These are phyloP conservation scores for Coleophoma crateriformis DNA, from an alignment of 2,329 filamentous ascomycete genomes.

Conservation along the genomic window DNA sequence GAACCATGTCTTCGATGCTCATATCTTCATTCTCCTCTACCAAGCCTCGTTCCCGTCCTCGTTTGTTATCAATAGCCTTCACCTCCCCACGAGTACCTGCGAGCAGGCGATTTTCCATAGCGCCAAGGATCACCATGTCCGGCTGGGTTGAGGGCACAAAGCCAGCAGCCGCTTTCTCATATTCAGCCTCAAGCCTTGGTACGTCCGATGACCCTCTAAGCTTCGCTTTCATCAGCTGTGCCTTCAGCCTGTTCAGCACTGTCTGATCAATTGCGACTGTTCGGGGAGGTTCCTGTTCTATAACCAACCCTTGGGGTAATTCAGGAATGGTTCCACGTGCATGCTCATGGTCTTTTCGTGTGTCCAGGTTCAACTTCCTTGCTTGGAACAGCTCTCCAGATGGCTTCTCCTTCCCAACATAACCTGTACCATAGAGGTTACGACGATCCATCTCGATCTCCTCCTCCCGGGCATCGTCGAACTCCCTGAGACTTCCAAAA, in stretches of 20 bases:
- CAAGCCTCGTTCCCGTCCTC: conserved; percentile 76
- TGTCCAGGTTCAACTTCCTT: conserved; percentile 56
- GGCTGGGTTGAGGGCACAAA: conserved; percentile 44
- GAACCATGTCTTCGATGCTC: conserved; percentile 94
- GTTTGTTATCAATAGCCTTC: conserved; percentile 70
- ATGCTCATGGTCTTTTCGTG: conserved; percentile 32
- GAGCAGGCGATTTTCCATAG: conserved; percentile 86
- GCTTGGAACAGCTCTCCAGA: conserved; percentile 82
- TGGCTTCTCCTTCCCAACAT: conserved; percentile 79
- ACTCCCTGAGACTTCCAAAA: conserved; percentile 75
- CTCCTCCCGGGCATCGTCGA: conserved; percentile 91
- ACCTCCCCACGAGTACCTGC: conserved; percentile 71
- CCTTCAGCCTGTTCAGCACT: conserved; percentile 80
- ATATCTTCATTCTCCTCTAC: conserved; percentile 94
- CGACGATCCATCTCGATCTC: conserved; percentile 83
- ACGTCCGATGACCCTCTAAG: conserved; percentile 72
- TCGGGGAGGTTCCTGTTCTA: conserved; percentile 46
- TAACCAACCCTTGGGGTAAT: conserved; percentile 47
- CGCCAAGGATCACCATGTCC: conserved; percentile 73
- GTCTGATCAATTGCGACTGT: conserved; percentile 65
- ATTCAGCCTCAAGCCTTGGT: conserved; percentile 73
- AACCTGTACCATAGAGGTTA: conserved; percentile 77
- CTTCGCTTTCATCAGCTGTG: conserved; percentile 94
- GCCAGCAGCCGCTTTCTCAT: conserved; percentile 67
- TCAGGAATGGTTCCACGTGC: conserved; percentile 28